These are phyloP conservation scores for Pyrenophora graminea DNA, from an alignment of 2,329 filamentous ascomycete genomes.

Conservation along the genomic window DNA sequence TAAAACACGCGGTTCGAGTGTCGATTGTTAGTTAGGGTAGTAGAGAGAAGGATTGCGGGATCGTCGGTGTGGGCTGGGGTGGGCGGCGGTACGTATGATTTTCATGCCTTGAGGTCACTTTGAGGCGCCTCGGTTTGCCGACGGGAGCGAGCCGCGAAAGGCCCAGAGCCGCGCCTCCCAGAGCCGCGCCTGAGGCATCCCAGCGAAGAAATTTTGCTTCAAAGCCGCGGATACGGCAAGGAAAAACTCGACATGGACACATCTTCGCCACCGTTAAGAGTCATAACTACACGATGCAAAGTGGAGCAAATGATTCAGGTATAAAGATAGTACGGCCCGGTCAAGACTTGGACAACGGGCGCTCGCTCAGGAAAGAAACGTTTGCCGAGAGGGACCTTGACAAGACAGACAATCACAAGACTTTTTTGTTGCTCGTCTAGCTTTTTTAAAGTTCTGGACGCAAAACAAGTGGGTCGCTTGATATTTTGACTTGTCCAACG, in stretches of 20 bases:
- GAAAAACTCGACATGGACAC: background rate
- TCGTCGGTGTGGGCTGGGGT: background rate
- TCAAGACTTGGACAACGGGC: background rate
- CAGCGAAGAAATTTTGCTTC: background rate
- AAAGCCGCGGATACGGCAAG: too few species aligned
- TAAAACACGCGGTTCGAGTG: slow-evolving; percentile 2
- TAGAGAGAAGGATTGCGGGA: slow-evolving; percentile 2
- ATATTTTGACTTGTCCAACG: background rate
- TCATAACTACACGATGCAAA: slow-evolving; percentile 2
- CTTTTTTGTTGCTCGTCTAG: background rate
- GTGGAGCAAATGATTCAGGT: slow-evolving; percentile 14
- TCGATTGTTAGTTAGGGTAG: slow-evolving; percentile 5
- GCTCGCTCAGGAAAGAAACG: too few species aligned
- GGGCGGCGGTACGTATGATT: too few species aligned
- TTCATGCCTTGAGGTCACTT: background rate
- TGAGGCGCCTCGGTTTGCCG: background rate
- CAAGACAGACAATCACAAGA: background rate
- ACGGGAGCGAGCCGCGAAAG: background rate
- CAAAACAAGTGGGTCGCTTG: background rate
- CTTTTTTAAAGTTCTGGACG: background rate
- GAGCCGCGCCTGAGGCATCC: background rate
- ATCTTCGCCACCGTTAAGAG: slow-evolving; percentile 4
- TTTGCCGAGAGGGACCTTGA: too few species aligned
- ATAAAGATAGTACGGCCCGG: background rate
- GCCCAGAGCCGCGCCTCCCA: background rate